phyloP scores from a whole-genome alignment of 2,329 filamentous ascomycete genomes.

The Phaeoacremonium minimum region DNA sequence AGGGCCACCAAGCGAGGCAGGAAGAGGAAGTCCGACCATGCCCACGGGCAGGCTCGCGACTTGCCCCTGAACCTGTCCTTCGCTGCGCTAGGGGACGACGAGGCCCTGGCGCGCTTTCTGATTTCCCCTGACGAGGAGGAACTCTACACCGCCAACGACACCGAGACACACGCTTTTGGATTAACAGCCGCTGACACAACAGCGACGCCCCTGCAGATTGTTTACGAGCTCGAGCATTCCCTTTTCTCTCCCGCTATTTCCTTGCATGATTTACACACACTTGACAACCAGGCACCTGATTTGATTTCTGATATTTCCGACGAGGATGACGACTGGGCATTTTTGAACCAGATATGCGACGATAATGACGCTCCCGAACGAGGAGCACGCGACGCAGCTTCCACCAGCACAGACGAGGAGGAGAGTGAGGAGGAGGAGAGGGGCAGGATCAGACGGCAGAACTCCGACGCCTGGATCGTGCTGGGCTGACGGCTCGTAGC shows the following conservation, averaged over 20 bases:
- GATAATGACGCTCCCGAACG: too few species aligned
- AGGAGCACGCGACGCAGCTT: too few species aligned
- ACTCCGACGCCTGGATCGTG: slow-evolving; percentile 34
- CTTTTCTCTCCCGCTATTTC: not conserved
- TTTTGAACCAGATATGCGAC: not conserved
- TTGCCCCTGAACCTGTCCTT: slow-evolving; percentile 36
- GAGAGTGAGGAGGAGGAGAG: slow-evolving; percentile 20
- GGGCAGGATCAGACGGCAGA: slow-evolving; percentile 6
- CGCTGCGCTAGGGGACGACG: slow-evolving; percentile 33
- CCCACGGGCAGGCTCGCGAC: slow-evolving; percentile 3
- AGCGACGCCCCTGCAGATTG: not conserved
- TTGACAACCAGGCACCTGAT: not conserved
- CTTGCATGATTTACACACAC: not conserved
- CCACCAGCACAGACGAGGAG: slow-evolving; percentile 10
- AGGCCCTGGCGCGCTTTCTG: slow-evolving; percentile 31
- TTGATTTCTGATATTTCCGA: slow-evolving; percentile 22
- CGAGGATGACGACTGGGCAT: slow-evolving; percentile 21
- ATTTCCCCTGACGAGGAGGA: slow-evolving; percentile 14
- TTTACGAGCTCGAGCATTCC: not conserved
- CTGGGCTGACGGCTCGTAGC: slow-evolving; percentile 41
- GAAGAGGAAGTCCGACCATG: slow-evolving; percentile 17
- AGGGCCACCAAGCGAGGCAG: slow-evolving; percentile 24
- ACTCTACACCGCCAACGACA: slow-evolving; percentile 3
- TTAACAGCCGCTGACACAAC: not conserved
- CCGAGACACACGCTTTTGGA: not conserved